phyloP scores from a whole-genome alignment of 495 filamentous ascomycete species.

The Neurospora hispaniola region DNA sequence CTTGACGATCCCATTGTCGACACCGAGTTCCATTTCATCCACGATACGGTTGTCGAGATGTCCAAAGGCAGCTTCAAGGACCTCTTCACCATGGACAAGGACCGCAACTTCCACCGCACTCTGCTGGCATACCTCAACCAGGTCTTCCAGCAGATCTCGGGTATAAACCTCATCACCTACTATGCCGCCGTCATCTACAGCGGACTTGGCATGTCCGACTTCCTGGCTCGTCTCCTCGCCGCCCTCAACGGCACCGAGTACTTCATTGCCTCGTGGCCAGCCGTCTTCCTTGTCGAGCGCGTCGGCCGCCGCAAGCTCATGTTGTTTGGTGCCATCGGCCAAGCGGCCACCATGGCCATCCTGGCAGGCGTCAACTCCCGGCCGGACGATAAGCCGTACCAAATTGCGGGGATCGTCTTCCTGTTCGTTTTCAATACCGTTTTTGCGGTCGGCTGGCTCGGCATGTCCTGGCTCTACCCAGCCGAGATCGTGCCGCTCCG shows the following conservation, averaged over 20 bases:
- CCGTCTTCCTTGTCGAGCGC: conserved; percentile 53
- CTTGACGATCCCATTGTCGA: conserved; percentile 44
- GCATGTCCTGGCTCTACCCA: conserved; percentile 52
- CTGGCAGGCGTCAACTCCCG: conserved; percentile 40
- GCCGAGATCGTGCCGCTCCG: conserved; percentile 62
- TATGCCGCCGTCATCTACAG: conserved; percentile 60
- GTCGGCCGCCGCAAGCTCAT: conserved; percentile 59
- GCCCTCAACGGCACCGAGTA: conserved; percentile 67
- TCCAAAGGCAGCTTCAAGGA: conserved; percentile 54
- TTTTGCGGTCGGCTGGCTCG: conserved; percentile 47
- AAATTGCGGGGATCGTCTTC: conserved; percentile 41
- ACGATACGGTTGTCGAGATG: conserved; percentile 65
- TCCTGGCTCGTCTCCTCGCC: conserved; percentile 54
- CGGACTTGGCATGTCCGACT: conserved; percentile 36
- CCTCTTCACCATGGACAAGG: conserved; percentile 59
- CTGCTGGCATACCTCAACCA: conserved; percentile 6
- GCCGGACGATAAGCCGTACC: conserved; percentile 15
- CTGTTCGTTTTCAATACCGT: conserved; percentile 40
- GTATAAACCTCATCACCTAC: conserved; percentile 69
- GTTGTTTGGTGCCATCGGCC: conserved; percentile 60
- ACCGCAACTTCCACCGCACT: conserved; percentile 60
- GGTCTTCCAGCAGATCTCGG: conserved; percentile 20
- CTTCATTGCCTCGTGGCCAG: conserved; percentile 61
- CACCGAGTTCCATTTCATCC: conserved; percentile 60
- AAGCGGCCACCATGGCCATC: conserved; percentile 58